Percentiles rank a stretch among this genome's conserved stretches.
Evolutionary conservation across 352 stramenopile species (phyloP).

Genomic region (Pythium periplocum): DNA sequence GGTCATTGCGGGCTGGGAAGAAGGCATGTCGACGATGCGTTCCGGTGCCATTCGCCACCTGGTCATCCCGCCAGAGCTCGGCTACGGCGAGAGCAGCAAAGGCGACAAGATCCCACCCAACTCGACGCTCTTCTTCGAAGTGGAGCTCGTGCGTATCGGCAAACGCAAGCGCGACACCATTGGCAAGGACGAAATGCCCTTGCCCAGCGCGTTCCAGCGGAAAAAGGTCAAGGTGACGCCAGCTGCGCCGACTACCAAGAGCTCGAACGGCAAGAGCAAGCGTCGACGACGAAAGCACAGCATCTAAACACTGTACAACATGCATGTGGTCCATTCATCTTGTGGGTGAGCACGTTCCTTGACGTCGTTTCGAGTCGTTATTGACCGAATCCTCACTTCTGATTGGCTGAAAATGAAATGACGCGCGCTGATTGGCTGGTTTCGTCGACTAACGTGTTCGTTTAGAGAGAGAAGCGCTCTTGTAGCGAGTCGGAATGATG

Average conservation of each 20-base stretch:
- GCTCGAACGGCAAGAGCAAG: constrained; percentile 34
- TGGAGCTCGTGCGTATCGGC: constrained; percentile 72
- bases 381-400: constrained; percentile 11
- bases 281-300: constrained; percentile 26
- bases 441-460: background rate
- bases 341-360: constrained; percentile 17
- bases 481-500: too few species aligned
- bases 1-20: constrained; percentile 77
- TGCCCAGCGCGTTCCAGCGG: constrained; percentile 70
- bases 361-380: constrained; percentile 9
- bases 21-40: constrained; percentile 74
- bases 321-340: too few species aligned
- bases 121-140: constrained; percentile 72
- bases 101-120: constrained; percentile 75
- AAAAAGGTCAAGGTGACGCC: constrained; percentile 46
- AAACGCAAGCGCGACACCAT: constrained; percentile 63
- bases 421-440: constrained; percentile 8
- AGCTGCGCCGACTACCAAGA: constrained; percentile 16
- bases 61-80: constrained; percentile 59
- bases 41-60: constrained; percentile 47
- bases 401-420: constrained; percentile 19
- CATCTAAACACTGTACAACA: constrained; percentile 11
- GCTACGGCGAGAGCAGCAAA: constrained; percentile 58
- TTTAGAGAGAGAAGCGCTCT: too few species aligned
- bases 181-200: constrained; percentile 53